These are phyloP conservation scores for Brachypodium distachyon DNA, from an alignment of 202 grass and related monocot genomes.

Conservation along the genomic window DNA sequence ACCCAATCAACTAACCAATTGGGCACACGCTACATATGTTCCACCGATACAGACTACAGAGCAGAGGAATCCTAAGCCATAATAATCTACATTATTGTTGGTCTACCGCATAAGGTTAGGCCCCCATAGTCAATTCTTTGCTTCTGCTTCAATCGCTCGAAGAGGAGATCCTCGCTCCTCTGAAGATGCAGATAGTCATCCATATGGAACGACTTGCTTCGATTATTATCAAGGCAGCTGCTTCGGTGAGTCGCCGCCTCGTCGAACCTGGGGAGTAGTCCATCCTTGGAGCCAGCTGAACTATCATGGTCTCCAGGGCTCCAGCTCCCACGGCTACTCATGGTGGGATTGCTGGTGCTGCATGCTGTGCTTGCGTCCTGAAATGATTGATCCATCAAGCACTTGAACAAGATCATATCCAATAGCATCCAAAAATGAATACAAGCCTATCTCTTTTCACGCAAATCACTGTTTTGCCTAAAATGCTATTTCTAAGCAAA, in stretches of 20 bases:
- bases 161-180: conserved; percentile 46
- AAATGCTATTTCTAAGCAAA: background rate
- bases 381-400: background rate
- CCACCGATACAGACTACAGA: background rate
- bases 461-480: background rate
- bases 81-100: conserved; percentile 40
- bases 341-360: conserved; percentile 28
- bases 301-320: conserved; percentile 43
- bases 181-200: conserved; percentile 68
- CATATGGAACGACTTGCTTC: conserved; percentile 39
- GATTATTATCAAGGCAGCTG: conserved; percentile 21
- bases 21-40: background rate
- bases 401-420: background rate
- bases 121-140: conserved; percentile 56
- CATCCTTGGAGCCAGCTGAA: conserved; percentile 24
- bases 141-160: conserved; percentile 56
- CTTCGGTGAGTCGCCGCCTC: conserved; percentile 11
- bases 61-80: background rate
- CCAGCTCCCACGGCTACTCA: conserved; percentile 76
- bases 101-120: conserved; percentile 51
- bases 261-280: conserved; percentile 18
- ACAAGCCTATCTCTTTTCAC: background rate
- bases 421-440: background rate
- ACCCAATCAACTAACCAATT: background rate
- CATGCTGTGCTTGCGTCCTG: conserved; percentile 38